Conservation (phyloP, 306 rosid species). For the Corylus avellana region DNA sequence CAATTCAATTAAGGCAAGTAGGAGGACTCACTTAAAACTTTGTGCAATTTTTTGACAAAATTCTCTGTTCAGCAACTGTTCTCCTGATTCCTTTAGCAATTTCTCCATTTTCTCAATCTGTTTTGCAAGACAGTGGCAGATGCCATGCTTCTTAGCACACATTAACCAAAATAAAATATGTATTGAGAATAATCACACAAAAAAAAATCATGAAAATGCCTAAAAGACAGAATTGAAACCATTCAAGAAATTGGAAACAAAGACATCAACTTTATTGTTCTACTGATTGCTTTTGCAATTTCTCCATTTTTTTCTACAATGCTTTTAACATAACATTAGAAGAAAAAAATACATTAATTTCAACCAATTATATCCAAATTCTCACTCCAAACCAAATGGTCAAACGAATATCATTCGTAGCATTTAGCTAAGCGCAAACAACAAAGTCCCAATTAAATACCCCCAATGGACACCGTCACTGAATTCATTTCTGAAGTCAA, state of each 20-base stretch:
- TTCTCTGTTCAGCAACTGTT: conserved; percentile 40
- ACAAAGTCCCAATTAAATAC: background rate
- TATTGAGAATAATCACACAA: background rate
- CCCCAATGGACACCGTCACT: background rate
- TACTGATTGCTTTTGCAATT: background rate
- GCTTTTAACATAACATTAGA: background rate
- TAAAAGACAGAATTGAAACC: background rate
- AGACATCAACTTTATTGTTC: background rate
- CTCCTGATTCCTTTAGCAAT: conserved; percentile 46
- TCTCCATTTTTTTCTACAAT: background rate
- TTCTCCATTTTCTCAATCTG: conserved; percentile 85
- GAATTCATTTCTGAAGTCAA: background rate
- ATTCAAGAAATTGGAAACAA: background rate
- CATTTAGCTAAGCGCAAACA: background rate
- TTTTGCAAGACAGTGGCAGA: conserved; percentile 12
- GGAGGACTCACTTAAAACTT: conserved; percentile 63
- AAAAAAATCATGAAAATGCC: background rate
- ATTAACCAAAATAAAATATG: background rate
- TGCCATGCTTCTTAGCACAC: background rate
- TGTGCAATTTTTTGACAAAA: conserved; percentile 58
- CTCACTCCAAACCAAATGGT: background rate
- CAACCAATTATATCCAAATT: no score
- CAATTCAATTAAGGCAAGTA: conserved; percentile 2
- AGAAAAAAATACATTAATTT: background rate
- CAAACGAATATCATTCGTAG: background rate